Evolutionary conservation across 1,284 basidiomycete species (phyloP).

Genomic region (Peniophora sp.): DNA sequence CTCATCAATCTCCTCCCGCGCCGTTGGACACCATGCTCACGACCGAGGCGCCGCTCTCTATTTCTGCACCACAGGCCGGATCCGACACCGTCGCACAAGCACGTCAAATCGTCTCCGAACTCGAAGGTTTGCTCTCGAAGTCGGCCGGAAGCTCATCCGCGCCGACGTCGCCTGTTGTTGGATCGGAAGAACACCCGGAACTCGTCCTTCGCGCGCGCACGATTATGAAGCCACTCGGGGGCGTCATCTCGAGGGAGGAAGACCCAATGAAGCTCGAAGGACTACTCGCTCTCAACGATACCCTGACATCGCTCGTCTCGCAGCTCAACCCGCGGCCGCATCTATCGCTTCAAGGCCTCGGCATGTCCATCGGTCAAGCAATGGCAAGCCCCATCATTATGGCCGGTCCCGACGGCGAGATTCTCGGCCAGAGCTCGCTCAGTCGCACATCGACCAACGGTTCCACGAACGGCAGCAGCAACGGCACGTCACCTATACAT

Average conservation of each 20-base stretch:
- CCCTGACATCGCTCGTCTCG: slow-evolving; percentile 45
- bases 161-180: slow-evolving; percentile 14
- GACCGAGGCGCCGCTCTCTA: background rate
- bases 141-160: slow-evolving; percentile 27
- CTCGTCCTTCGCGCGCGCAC: slow-evolving; percentile 43
- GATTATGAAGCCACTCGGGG: slow-evolving; percentile 49
- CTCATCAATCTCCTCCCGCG: slow-evolving; percentile 16
- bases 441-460: background rate
- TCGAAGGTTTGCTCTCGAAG: slow-evolving; percentile 37
- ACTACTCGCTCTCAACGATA: slow-evolving; percentile 67
- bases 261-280: slow-evolving; percentile 56
- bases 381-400: background rate
- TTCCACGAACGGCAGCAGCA: background rate
- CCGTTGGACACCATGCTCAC: background rate
- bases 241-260: slow-evolving; percentile 49
- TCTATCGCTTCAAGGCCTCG: slow-evolving; percentile 41
- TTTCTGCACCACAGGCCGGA: slow-evolving; percentile 31
- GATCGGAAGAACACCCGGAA: slow-evolving; percentile 19
- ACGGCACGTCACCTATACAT: slow-evolving; percentile 5
- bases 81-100: slow-evolving; percentile 48
- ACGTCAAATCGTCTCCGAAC: slow-evolving; percentile 34
- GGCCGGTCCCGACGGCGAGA: background rate
- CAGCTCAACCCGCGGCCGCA: slow-evolving; percentile 25
- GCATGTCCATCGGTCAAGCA: slow-evolving; percentile 17
- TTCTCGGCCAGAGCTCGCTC: background rate